Evolutionary conservation across 2,329 filamentous ascomycete species (phyloP), one percentile per base, ranked within the genome.

Genomic region (Fusarium cyanostomum): DNA sequence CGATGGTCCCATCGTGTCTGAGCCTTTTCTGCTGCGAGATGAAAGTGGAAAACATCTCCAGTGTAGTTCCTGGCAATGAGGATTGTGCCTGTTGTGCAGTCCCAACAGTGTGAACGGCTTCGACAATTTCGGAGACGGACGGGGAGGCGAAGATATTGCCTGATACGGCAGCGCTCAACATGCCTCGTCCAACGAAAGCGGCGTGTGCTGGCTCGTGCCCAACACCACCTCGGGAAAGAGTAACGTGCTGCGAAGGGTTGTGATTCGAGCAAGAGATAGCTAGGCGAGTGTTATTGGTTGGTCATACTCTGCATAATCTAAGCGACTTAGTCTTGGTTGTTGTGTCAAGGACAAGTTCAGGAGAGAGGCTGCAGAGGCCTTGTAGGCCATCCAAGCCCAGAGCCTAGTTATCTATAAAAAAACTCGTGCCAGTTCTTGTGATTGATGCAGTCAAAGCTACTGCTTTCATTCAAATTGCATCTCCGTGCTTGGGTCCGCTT

Each of bases 101-200:
- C n/a, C 26, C 18, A 4, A 39, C 28, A 5, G 26, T 34, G 11
- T 16, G 42, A 8, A 50, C 45, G 10, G 49, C 49, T 13, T 27
- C 31, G 18, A 33, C 12, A 15, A 90, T 82, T 72, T 90, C 87
- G 69, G 87, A 84, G 2, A 86, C 86, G 3, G 80, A 83, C 2
- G 88, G 88, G 3, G 83, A 86, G 4, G 88, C 87, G 70, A 90
- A 90, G 64, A 90, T 89, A 0, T 85, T 87, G 18, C 88, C 88
- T 4, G 86, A 86, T 2, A 89, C 86, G 2, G 86, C 84, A 31
- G 84, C 88, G 35, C 82, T 83, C 18, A 90, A 79, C 35, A 90
- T 76, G 24, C 87, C 87, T n/a, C 79, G 78, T 13, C 88, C 88
- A 5, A 90, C 88, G 66, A 85, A 89, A 12, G 82, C 85, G 3